Conservation (phyloP, 2,329 filamentous ascomycete species). For the Acrocalymma vagum region DNA sequence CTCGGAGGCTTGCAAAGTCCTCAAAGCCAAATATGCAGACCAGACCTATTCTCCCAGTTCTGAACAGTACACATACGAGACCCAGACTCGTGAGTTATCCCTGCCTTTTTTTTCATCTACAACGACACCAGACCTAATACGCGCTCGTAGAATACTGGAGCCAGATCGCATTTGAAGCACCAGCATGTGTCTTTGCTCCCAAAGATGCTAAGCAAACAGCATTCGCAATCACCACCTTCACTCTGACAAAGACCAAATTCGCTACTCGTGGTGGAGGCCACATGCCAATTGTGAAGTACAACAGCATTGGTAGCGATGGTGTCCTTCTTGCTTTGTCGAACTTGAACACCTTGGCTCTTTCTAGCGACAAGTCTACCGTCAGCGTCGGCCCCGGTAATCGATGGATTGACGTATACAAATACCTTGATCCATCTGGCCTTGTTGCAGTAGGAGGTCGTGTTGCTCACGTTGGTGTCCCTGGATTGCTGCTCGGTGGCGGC, state of each 20-base stretch:
- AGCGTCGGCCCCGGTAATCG: conserved; percentile 37
- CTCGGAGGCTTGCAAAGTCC: not conserved
- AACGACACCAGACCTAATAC: not conserved
- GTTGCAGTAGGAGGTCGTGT: conserved; percentile 38
- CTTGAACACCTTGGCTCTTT: conserved; percentile 28
- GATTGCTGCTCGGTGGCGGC: conserved; percentile 35
- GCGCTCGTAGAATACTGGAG: conserved; percentile 16
- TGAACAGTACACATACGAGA: conserved; percentile 12
- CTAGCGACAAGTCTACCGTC: conserved; percentile 28
- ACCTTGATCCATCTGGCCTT: conserved; percentile 27
- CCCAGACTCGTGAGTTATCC: conserved; percentile 6
- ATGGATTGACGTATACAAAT: conserved; percentile 40
- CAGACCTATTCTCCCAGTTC: conserved; percentile 12
- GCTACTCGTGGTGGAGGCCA: conserved; percentile 32
- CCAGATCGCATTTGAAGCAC: conserved; percentile 15
- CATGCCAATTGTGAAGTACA: conserved; percentile 29
- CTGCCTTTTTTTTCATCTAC: not conserved
- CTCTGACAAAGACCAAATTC: conserved; percentile 19
- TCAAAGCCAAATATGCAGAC: conserved; percentile 8
- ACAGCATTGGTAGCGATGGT: conserved; percentile 23
- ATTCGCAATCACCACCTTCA: conserved; percentile 21
- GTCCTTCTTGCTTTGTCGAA: conserved; percentile 25
- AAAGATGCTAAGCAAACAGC: conserved; percentile 25
- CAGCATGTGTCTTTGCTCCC: conserved; percentile 31
- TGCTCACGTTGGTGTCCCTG: conserved; percentile 39